Evolutionary conservation across 441 rosid species (phyloP).

Genomic region (Arabidopsis lyrata): DNA sequence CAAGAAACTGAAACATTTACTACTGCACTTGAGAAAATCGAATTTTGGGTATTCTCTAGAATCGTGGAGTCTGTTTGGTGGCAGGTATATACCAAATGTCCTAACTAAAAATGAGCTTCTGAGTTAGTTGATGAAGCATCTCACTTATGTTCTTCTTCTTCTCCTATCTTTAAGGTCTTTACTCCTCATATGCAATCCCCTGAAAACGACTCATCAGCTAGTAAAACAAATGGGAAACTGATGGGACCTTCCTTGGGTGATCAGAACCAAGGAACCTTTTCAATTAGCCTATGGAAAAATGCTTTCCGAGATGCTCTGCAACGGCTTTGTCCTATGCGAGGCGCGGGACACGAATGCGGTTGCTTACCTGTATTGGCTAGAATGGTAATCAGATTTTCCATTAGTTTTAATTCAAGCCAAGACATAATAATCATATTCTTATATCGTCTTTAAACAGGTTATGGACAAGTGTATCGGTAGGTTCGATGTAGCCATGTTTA

Average conservation of each 20-base stretch:
- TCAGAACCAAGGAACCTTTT: slow-evolving; percentile 78
- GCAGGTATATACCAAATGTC: slow-evolving; percentile 65
- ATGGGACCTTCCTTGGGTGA: slow-evolving; percentile 73
- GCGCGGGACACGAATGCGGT: slow-evolving; percentile 88
- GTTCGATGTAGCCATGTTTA: slow-evolving; percentile 91
- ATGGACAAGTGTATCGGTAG: slow-evolving; percentile 79
- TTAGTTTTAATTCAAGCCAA: neutral
- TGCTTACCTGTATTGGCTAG: slow-evolving; percentile 79
- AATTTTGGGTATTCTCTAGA: slow-evolving; percentile 89
- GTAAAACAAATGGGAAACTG: slow-evolving; percentile 56
- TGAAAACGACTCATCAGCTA: slow-evolving; percentile 47
- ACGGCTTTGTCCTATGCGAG: slow-evolving; percentile 83
- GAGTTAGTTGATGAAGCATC: slow-evolving; percentile 7
- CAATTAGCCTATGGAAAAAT: slow-evolving; percentile 73
- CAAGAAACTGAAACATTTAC: slow-evolving; percentile 82
- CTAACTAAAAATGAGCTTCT: neutral
- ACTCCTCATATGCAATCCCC: slow-evolving; percentile 89
- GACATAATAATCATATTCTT: neutral
- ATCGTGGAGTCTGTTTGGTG: slow-evolving; percentile 92
- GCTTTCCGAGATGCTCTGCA: slow-evolving; percentile 78
- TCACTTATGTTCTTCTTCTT: slow-evolving; percentile 6
- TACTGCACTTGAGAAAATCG: slow-evolving; percentile 71
- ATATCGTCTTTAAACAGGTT: slow-evolving; percentile 54
- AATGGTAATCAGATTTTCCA: slow-evolving; percentile 54
- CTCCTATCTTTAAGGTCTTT: slow-evolving; percentile 58